Percentiles rank a stretch among this genome's conserved stretches.
phyloP scores from a whole-genome alignment of 1,284 basidiomycete species.

The Naganishia albida region DNA sequence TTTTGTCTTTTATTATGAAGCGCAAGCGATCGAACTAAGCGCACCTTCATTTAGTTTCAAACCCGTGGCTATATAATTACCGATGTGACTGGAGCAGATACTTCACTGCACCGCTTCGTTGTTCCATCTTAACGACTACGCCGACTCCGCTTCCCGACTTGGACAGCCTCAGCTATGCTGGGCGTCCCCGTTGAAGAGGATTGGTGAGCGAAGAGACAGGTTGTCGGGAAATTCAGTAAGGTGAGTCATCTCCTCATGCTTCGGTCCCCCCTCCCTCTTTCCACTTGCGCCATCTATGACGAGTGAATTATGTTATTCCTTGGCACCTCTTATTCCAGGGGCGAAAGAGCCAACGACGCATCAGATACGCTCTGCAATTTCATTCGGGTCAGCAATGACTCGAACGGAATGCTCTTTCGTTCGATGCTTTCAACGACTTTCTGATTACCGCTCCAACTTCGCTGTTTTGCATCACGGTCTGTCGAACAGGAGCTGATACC shows the following conservation, averaged over 20 bases:
- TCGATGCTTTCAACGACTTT: slow-evolving; percentile 30
- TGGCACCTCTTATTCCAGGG: slow-evolving; percentile 31
- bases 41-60: background rate
- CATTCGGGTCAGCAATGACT: slow-evolving; percentile 17
- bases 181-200: background rate
- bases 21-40: slow-evolving; percentile 10
- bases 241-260: slow-evolving; percentile 3
- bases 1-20: background rate
- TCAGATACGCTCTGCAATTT: slow-evolving; percentile 25
- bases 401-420: slow-evolving; percentile 24
- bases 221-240: slow-evolving; percentile 3
- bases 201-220: background rate
- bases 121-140: too few species aligned
- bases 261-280: background rate
- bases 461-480: background rate
- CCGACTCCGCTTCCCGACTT: background rate
- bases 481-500: too few species aligned
- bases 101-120: too few species aligned
- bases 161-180: background rate
- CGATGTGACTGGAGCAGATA: too few species aligned
- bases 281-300: slow-evolving; percentile 5
- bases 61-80: background rate
- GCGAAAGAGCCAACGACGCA: slow-evolving; percentile 25
- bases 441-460: slow-evolving; percentile 13
- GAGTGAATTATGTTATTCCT: slow-evolving; percentile 31